Percentiles rank a stretch among this genome's conserved stretches.
These are phyloP conservation scores for Ceratocystis lukuohia DNA, from an alignment of 2,329 filamentous ascomycete species.

Conservation along the genomic window DNA sequence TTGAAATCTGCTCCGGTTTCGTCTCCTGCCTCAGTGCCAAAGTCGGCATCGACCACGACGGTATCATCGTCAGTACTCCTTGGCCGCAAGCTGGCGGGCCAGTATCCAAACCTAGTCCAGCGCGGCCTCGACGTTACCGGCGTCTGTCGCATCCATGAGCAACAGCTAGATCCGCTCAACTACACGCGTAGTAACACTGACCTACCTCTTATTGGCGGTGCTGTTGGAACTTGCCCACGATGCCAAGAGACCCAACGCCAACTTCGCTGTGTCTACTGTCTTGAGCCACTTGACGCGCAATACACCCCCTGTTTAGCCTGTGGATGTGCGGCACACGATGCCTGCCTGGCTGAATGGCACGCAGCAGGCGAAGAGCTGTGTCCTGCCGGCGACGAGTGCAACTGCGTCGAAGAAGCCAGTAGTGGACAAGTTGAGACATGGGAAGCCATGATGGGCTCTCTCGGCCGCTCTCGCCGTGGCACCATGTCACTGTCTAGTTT, in stretches of 20 bases:
- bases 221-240: conserved; percentile 37
- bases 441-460: conserved; percentile 39
- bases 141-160: conserved; percentile 49
- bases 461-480: conserved; percentile 20
- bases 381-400: conserved; percentile 51
- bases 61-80: conserved; percentile 25
- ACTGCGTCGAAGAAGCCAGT: conserved; percentile 44
- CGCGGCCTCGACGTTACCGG: conserved; percentile 50
- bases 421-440: conserved; percentile 48
- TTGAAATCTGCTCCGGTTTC: background rate
- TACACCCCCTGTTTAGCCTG: conserved; percentile 50
- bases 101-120: conserved; percentile 28
- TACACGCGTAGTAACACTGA: conserved; percentile 29
- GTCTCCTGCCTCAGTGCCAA: conserved; percentile 29
- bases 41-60: conserved; percentile 40
- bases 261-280: conserved; percentile 48
- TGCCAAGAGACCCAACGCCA: conserved; percentile 44
- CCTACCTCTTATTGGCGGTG: conserved; percentile 31
- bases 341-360: conserved; percentile 47
- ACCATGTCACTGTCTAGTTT: conserved; percentile 5
- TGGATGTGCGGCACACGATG: conserved; percentile 47
- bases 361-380: conserved; percentile 42
- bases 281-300: conserved; percentile 45
- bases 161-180: conserved; percentile 45
- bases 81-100: conserved; percentile 31